Percentiles rank a stretch among this genome's conserved stretches.
phyloP scores from a whole-genome alignment of 441 rosid genomes.

The Pelargonium myrrhifolium region DNA sequence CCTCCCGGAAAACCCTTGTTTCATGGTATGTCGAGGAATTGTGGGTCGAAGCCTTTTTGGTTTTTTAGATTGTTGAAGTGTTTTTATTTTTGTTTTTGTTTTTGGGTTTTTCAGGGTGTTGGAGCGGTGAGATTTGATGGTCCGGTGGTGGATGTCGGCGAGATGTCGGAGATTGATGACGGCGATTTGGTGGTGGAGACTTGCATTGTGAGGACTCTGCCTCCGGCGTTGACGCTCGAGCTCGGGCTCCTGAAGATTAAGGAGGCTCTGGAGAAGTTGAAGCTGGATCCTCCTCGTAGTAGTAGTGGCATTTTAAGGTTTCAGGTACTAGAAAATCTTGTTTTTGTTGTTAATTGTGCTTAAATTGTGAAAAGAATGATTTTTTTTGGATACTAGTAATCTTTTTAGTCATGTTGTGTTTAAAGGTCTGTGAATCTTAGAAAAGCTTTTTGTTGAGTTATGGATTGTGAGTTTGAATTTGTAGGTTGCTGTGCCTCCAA shows the following conservation, averaged over 20 bases:
- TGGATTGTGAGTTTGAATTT: constrained; percentile 9
- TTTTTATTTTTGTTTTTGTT: not conserved
- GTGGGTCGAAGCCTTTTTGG: not conserved
- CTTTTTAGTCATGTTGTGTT: not conserved
- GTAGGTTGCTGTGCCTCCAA: constrained; percentile 84
- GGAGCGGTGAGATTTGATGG: constrained; percentile 56
- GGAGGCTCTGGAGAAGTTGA: constrained; percentile 53
- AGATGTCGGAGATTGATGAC: constrained; percentile 32
- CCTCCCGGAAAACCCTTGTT: not conserved
- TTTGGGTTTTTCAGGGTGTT: constrained; percentile 1
- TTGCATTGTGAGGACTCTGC: constrained; percentile 55
- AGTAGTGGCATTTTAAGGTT: constrained; percentile 57
- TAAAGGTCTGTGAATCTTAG: not conserved
- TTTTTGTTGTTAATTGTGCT: not conserved
- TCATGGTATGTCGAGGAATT: not conserved
- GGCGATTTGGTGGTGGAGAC: constrained; percentile 49
- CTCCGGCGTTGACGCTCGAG: constrained; percentile 75
- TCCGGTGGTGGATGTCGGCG: constrained; percentile 35
- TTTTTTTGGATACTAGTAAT: not conserved
- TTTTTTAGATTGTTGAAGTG: not conserved
- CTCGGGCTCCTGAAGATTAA: constrained; percentile 48
- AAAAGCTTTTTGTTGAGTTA: not conserved
- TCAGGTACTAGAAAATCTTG: constrained; percentile 38
- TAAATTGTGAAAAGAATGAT: not conserved
- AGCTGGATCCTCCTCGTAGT: constrained; percentile 53